Evolutionary conservation across 2,329 filamentous ascomycete species (phyloP).

Genomic region (Lachnum nothofagi): DNA sequence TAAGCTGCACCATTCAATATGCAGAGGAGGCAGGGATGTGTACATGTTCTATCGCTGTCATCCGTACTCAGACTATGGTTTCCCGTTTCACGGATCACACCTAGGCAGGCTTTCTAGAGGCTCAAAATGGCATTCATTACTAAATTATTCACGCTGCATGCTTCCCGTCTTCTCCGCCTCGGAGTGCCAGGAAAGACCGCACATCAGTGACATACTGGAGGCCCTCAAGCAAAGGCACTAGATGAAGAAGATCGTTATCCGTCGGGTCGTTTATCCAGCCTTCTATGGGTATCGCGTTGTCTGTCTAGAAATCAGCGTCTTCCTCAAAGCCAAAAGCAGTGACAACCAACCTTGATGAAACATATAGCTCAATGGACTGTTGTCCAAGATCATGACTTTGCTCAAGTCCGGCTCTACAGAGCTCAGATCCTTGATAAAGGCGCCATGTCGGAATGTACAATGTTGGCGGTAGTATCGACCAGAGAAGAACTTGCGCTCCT

Average conservation of each 20-base stretch:
- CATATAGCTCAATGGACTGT: conserved; percentile 95
- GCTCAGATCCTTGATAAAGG: conserved; percentile 96
- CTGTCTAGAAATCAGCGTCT: conserved; percentile 43
- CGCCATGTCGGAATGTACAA: conserved; percentile 90
- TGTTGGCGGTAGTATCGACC: conserved; percentile 93
- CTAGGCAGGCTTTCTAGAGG: background rate
- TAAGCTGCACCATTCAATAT: no score
- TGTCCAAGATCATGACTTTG: conserved; percentile 98
- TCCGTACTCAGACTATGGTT: no score
- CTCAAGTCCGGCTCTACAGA: conserved; percentile 94
- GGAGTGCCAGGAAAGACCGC: conserved; percentile 78
- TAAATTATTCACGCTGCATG: conserved; percentile 13
- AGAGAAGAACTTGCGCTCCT: conserved; percentile 93
- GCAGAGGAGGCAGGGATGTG: no score
- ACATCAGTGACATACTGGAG: conserved; percentile 97
- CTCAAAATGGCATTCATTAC: background rate
- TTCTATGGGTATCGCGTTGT: conserved; percentile 98
- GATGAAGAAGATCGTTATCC: conserved; percentile 87
- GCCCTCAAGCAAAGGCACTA: conserved; percentile 87
- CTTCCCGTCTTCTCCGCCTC: conserved; percentile 75
- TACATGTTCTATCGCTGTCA: no score
- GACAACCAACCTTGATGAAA: conserved; percentile 81
- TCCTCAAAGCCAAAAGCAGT: background rate
- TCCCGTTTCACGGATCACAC: no score
- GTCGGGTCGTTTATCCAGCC: conserved; percentile 99